Conservation (phyloP, 768 basidiomycete genomes). For the Russula griseocarnosa region DNA sequence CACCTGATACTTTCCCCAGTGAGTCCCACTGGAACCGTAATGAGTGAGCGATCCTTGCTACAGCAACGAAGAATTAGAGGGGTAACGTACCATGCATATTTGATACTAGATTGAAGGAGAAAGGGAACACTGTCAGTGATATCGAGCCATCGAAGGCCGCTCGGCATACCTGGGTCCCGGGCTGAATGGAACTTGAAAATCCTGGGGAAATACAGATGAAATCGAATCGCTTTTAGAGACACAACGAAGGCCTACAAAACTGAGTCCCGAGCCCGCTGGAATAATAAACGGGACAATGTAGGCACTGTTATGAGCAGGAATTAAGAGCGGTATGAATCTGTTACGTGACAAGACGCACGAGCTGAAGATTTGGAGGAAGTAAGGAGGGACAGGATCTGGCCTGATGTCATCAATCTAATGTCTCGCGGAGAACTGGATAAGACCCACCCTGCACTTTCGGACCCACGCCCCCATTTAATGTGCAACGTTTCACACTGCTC, state of each 20-base stretch:
- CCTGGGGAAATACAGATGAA: conserved; percentile 35
- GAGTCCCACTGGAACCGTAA: conserved; percentile 45
- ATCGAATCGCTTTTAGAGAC: background rate
- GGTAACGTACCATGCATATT: conserved; percentile 55
- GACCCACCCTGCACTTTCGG: conserved; percentile 32
- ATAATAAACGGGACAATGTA: conserved; percentile 52
- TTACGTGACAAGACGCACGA: conserved; percentile 42
- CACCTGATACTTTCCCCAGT: conserved; percentile 55
- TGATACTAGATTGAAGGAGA: conserved; percentile 45
- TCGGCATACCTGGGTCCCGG: conserved; percentile 48
- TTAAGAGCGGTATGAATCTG: background rate
- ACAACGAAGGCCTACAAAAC: conserved; percentile 42
- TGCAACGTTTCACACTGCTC: conserved; percentile 37
- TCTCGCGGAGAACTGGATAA: no score
- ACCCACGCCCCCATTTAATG: conserved; percentile 33
- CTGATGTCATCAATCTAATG: conserved; percentile 29
- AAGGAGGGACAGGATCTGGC: conserved; percentile 53
- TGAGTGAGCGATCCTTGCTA: conserved; percentile 3
- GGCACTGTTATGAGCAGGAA: conserved; percentile 34
- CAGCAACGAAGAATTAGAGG: background rate
- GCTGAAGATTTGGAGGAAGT: conserved; percentile 57
- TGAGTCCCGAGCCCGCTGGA: conserved; percentile 44
- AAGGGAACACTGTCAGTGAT: background rate
- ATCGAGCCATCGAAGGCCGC: background rate
- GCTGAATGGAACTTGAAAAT: conserved; percentile 55